Evolutionary conservation across 139 green algal species (phyloP), one percentile per base, ranked within the genome.

Genomic region (Edaphochlamys debaryana): DNA sequence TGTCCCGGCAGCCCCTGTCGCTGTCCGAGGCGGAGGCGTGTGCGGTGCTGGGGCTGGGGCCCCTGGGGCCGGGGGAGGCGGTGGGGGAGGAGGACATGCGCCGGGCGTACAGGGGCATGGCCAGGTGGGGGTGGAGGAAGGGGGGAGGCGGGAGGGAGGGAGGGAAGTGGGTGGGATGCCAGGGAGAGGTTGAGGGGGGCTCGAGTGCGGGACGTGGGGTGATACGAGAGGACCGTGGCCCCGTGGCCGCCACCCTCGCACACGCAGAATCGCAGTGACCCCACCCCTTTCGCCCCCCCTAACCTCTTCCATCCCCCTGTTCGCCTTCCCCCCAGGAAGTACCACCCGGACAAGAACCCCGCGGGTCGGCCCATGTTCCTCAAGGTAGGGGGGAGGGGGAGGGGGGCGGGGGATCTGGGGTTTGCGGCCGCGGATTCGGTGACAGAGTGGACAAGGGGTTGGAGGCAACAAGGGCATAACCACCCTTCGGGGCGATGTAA

Each of bases 311-410:
- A n/a, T n/a, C n/a, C n/a, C n/a, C n/a, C n/a, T n/a, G n/a, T n/a
- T n/a, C n/a, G n/a, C n/a, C n/a, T n/a, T n/a, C 67, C 34, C 73
- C 34, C 19, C 72, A 89, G 85, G 69, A 92, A 91, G 84, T 97
- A 94, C 80, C 96, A 99, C 79, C 96, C 96, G 0, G 96, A 99
- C 91, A 98, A 97, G 82, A 99, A 99, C 91, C 96, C 96, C 0
- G 89, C 91, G 32, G 96, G 94, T 0, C 87, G 92, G 0, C 94
- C 96, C 17, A 86, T 88, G 60, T 99, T 99, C 81, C 41, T 95
- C 76, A 85, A 90, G 34, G 89, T 83, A 38, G 32, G 73, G n/a
- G 6, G 67, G 37, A 37, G 58, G 30, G 58, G 27, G 6, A 30
- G 29, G 27, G 6, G 29, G 58, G 5, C n/a, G n/a, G n/a, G 2